phyloP scores from a whole-genome alignment of 2,329 filamentous ascomycete genomes.

The Penicillium sp. region DNA sequence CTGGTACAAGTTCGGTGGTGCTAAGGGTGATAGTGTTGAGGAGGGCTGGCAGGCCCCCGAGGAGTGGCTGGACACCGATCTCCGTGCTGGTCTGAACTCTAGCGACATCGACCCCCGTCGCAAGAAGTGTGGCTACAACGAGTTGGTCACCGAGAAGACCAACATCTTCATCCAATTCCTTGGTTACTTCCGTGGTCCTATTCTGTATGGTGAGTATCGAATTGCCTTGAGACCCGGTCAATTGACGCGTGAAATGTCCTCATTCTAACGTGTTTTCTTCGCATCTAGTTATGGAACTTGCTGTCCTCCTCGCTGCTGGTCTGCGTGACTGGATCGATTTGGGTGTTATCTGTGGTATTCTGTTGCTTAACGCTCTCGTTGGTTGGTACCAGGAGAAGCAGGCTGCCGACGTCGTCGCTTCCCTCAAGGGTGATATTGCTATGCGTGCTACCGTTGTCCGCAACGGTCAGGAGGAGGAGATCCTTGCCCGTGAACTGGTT shows the following conservation, averaged over 20 bases:
- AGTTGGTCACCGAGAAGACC: slow-evolving; percentile 71
- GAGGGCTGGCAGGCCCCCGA: slow-evolving; percentile 55
- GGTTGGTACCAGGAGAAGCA: slow-evolving; percentile 83
- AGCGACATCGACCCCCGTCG: slow-evolving; percentile 64
- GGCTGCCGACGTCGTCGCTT: slow-evolving; percentile 73
- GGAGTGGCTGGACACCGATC: slow-evolving; percentile 70
- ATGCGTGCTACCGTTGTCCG: slow-evolving; percentile 70
- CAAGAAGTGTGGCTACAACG: slow-evolving; percentile 69
- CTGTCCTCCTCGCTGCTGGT: slow-evolving; percentile 71
- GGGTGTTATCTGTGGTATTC: slow-evolving; percentile 74
- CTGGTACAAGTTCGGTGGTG: slow-evolving; percentile 60
- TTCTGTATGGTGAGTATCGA: slow-evolving; percentile 69
- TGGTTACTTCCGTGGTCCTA: slow-evolving; percentile 72
- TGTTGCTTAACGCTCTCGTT: slow-evolving; percentile 72
- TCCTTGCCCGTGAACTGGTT: slow-evolving; percentile 71
- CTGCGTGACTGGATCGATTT: slow-evolving; percentile 76
- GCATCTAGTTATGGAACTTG: slow-evolving; percentile 66
- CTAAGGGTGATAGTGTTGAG: slow-evolving; percentile 24
- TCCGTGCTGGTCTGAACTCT: slow-evolving; percentile 61
- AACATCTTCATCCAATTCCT: slow-evolving; percentile 75
- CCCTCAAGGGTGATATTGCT: slow-evolving; percentile 74
- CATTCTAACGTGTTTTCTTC: slow-evolving; percentile 7
- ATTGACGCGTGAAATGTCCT: slow-evolving; percentile 1
- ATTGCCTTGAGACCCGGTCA: neutral
- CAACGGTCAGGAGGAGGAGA: slow-evolving; percentile 66